Percentiles rank a stretch among this genome's conserved stretches.
These are phyloP conservation scores for Verruconis gallopava DNA, from an alignment of 2,329 filamentous ascomycete genomes.

Conservation along the genomic window DNA sequence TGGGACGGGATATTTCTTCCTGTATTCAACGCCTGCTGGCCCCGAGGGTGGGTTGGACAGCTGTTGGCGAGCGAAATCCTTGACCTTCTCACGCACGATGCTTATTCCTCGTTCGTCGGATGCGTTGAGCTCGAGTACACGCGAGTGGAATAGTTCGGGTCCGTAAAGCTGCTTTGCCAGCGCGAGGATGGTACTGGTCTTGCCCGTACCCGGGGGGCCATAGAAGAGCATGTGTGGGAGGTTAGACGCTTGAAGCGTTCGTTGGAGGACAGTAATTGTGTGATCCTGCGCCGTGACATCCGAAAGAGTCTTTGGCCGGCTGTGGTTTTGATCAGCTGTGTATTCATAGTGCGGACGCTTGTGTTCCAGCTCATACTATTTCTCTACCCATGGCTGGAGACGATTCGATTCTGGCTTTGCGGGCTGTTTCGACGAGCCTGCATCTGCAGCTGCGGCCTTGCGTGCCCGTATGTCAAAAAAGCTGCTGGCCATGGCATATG, in stretches of 20 bases:
- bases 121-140: slow-evolving; percentile 97
- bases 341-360: too few species aligned
- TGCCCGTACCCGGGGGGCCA: slow-evolving; percentile 90
- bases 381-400: slow-evolving; percentile 93
- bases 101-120: slow-evolving; percentile 96
- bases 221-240: slow-evolving; percentile 99
- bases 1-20: slow-evolving; percentile 71
- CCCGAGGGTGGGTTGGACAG: slow-evolving; percentile 62
- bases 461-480: slow-evolving; percentile 96
- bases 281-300: slow-evolving; percentile 98
- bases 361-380: slow-evolving; percentile 53
- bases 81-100: slow-evolving; percentile 95
- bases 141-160: slow-evolving; percentile 79
- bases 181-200: slow-evolving; percentile 94
- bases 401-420: slow-evolving; percentile 49
- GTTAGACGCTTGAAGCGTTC: slow-evolving; percentile 91
- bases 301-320: slow-evolving; percentile 81
- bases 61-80: slow-evolving; percentile 93
- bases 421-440: slow-evolving; percentile 54
- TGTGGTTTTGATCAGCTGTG: slow-evolving; percentile 25
- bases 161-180: slow-evolving; percentile 96
- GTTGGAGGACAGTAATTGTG: slow-evolving; percentile 81
- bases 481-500: slow-evolving; percentile 53
- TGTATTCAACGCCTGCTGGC: slow-evolving; percentile 48
- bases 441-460: slow-evolving; percentile 53